A percentile compares a stretch with the other conserved stretches of the same genome.
phyloP scores from a whole-genome alignment of 2,329 filamentous ascomycete species.

The Rutstroemia sp. region DNA sequence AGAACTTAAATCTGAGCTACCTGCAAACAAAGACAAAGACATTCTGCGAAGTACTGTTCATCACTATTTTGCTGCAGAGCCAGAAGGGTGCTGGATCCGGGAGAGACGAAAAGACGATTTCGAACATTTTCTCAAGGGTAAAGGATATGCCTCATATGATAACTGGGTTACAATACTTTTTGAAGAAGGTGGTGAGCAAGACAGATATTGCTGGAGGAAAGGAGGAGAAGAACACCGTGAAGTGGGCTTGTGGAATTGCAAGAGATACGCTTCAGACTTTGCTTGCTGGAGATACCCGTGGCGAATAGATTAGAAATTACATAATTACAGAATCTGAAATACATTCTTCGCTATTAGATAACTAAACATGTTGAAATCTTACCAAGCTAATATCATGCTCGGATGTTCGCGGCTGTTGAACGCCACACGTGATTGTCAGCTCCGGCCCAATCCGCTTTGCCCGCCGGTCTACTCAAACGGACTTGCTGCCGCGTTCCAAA shows the following conservation, averaged over 20 bases:
- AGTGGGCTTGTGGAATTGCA: constrained; percentile 39
- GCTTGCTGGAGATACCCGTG: constrained; percentile 5
- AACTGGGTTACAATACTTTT: constrained; percentile 69
- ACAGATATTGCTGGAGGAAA: constrained; percentile 47
- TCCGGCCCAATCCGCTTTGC: not conserved
- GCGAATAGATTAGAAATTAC: not conserved
- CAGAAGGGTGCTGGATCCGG: constrained; percentile 41
- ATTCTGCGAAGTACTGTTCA: constrained; percentile 75
- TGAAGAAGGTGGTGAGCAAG: constrained; percentile 66
- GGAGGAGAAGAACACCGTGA: constrained; percentile 40
- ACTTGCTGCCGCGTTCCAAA: constrained; percentile 7
- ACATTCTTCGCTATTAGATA: not conserved
- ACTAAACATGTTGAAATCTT: not conserved
- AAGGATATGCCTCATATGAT: constrained; percentile 61
- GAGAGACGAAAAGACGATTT: constrained; percentile 50
- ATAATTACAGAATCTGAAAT: not conserved
- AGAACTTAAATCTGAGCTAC: constrained; percentile 71
- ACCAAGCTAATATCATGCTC: not conserved
- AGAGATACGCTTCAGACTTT: constrained; percentile 28
- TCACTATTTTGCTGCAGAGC: constrained; percentile 65
- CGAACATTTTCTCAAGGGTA: constrained; percentile 58
- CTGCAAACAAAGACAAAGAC: constrained; percentile 67
- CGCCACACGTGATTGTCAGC: not conserved
- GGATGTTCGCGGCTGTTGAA: constrained; percentile 1
- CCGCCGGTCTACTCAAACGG: constrained; percentile 4